A percentile compares a stretch with the other conserved stretches of the same genome.
These are phyloP conservation scores for Penicillium sp. DNA, from an alignment of 2,329 filamentous ascomycete species.

Conservation along the genomic window DNA sequence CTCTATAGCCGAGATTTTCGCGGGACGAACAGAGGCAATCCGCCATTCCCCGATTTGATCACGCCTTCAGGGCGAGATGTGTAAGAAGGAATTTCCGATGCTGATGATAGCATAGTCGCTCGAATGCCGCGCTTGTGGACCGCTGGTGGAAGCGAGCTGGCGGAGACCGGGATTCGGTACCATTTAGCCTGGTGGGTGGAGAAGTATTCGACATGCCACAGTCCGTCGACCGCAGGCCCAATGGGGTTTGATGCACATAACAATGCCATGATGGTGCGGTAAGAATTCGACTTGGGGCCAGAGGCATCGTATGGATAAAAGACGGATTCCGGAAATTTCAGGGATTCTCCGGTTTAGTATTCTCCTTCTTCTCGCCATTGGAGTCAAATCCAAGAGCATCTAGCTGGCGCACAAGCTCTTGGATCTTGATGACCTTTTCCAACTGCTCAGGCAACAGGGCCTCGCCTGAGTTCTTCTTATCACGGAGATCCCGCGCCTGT, in stretches of 20 bases:
- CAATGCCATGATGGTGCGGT: background rate
- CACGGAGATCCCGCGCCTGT: slow-evolving; percentile 82
- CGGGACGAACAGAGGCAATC: background rate
- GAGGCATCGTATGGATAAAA: background rate
- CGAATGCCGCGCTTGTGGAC: background rate
- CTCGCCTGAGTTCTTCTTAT: slow-evolving; percentile 84
- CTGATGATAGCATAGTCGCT: background rate
- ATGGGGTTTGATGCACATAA: background rate
- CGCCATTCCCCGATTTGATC: background rate
- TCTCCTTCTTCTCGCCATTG: slow-evolving; percentile 61
- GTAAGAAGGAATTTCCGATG: background rate
- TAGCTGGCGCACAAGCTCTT: slow-evolving; percentile 83
- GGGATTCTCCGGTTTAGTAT: slow-evolving; percentile 15
- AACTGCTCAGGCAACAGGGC: slow-evolving; percentile 86
- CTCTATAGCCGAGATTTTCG: background rate
- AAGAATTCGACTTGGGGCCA: background rate
- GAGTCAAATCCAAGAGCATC: slow-evolving; percentile 77
- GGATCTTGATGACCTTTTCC: slow-evolving; percentile 95
- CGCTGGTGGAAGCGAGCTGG: background rate
- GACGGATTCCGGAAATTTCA: slow-evolving; percentile 2
- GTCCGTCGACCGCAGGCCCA: background rate
- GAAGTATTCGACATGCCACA: background rate
- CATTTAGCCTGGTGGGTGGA: background rate
- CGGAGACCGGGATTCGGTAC: background rate
- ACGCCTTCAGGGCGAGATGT: background rate